Evolutionary conservation across 225 moss, liverwort and hornwort genomes (phyloP), one percentile per base, ranked within the genome.

Genomic region (Anthoceros angustus): DNA sequence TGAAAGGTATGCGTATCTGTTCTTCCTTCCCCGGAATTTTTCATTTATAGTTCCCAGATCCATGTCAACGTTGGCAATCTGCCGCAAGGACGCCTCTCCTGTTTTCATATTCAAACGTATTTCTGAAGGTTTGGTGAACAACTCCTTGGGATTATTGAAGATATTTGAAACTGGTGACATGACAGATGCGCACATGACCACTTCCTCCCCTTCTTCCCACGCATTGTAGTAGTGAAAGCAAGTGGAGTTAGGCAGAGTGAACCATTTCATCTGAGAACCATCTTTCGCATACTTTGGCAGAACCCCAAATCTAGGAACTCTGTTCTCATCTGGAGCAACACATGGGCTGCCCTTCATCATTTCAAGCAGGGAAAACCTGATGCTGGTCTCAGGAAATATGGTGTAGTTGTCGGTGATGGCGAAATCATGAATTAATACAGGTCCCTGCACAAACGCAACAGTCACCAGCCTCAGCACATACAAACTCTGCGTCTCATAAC

Each of bases 131-230:
- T 69, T 69, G 25, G 42, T 49, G 0, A 71, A 2, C 0, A 77
- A 50, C 4, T 61, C 61, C 2, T 49, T 0, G 0, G 77, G 83
- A 8, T 63, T 50, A 65, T 73, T 68, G 63, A 83, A 80, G 14
- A 66, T 0, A 10, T 0, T 8, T 0, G 16, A 0, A 3, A 77
- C 42, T 0, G 77, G 77, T 2, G 48, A n/a, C 0, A 65, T 0
- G 11, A 0, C 32, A 5, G 83, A 83, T 7, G 79, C 80, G 0
- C 69, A 75, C 0, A 80, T 0, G 8, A 83, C 5, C 10, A 80
- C 68, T 15, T 83, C 80, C 1, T 83, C 73, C 12, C 75, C 77
- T 42, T 75, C 83, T 63, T 83, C 83, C 80, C 83, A 83, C 0
- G 80, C 71, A 14, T 83, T 83, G 2, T 75, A 45, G 39, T 77